Evolutionary conservation across 2,329 filamentous ascomycete genomes (phyloP), one percentile per base, ranked within the genome.

Genomic region (Emericellopsis atlantica): DNA sequence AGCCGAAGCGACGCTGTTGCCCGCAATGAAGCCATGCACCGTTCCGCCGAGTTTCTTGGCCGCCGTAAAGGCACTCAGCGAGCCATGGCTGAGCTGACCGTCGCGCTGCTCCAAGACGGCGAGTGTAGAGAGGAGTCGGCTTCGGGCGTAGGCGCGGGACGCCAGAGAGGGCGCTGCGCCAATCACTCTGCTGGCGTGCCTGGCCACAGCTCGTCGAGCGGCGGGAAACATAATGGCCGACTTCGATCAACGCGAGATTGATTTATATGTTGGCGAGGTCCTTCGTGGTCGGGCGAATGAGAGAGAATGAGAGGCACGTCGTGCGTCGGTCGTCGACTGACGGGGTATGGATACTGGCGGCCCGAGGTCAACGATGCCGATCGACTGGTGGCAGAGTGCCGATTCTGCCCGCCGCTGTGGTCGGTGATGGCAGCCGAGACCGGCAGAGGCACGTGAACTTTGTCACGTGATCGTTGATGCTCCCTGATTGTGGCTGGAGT

Each of bases 61-160:
- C 8, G 92, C 92, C 8, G 85, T 84, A 44, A 96, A 75, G 36
- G 88, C 83, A 54, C 85, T 85, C 43, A 95, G 69, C 5, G 89
- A 95, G 18, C 84, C 81, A 46, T 74, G 65, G 56, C 86, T 88
- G 49, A 98, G 75, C 65, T 88, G 81, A 46, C 92, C 92, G 54
- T 94, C 84, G 54, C 81, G 79, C 65, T 96, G 92, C 66, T 98
- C 92, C 46, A 98, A 76, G 41, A 98, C 70, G 36, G 90, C 90
- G 43, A 98, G 75, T 31, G 89, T 92, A 39, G 89, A 95, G 44
- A 93, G 72, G 45, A 94, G 69, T 52, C 76, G 50, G 36, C 52
- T 51, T 43, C 51, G 58, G 46, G 56, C 50, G 48, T 57, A 51
- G 50, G 54, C 51, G 49, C 54, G 52, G 38, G 50, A 45, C 41